These are phyloP conservation scores for Eucalyptus pauciflora DNA, from an alignment of 345 rosid species.

Conservation along the genomic window DNA sequence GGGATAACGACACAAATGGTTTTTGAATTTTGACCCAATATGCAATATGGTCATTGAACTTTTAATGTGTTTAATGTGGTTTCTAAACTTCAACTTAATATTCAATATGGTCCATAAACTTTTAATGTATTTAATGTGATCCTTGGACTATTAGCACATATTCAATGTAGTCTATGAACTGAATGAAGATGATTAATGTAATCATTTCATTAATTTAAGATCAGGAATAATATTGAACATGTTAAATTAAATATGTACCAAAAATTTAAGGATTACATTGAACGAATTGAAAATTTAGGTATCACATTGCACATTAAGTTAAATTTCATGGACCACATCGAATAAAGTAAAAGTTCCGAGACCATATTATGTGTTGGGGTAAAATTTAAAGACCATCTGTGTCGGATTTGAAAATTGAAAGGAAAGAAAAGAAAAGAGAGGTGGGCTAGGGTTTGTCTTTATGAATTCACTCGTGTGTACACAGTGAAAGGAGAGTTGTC, in stretches of 20 bases:
- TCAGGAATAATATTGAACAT: too few species aligned
- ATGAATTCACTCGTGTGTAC: not conserved
- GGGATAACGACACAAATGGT: not conserved
- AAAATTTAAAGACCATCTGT: too few species aligned
- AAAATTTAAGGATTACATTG: too few species aligned
- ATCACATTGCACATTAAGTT: too few species aligned
- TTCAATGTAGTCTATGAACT: too few species aligned
- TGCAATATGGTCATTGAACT: not conserved
- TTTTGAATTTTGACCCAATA: too few species aligned
- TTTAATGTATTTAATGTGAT: too few species aligned
- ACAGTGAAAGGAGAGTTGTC: not conserved
- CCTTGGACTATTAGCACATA: not conserved
- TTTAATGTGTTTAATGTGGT: not conserved
- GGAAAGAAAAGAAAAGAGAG: not conserved
- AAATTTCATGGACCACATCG: too few species aligned
- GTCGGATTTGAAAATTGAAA: not conserved
- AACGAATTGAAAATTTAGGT: not conserved
- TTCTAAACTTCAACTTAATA: not conserved
- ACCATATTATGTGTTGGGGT: not conserved
- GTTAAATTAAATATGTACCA: not conserved
- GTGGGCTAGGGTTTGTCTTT: not conserved
- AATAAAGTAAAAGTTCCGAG: too few species aligned
- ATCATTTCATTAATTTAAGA: too few species aligned
- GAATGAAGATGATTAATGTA: too few species aligned
- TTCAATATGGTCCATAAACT: not conserved